Base-by-base conservation (phyloP, 2,329 filamentous ascomycete genomes). In the Arthrinium phaeospermum region DNA sequence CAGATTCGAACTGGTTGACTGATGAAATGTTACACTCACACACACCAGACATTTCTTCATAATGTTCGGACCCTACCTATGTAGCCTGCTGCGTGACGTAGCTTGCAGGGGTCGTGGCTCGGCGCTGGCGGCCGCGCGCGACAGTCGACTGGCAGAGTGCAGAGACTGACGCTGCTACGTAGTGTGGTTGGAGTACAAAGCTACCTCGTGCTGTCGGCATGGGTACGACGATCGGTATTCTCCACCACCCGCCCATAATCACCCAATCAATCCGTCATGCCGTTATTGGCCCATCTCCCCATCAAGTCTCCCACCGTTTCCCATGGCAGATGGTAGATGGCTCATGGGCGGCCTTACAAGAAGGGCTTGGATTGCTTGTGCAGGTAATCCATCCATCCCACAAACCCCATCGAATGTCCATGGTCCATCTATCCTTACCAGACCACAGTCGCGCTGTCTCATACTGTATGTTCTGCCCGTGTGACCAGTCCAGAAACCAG, bases 201-300 rank as follows among this genome's bases (percentile, higher is more conserved):
- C 34, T 41, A 64, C 34, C 34, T 41, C 34, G 8, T 12, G 16
- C 6, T 19, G 6, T 22, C 53, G 53, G 34, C 51, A 57, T 41
- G 57, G 57, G 57, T 41, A 64, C 57, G 4, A 22, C 34, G 30
- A 34, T 12, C 34, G 30, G 57, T 12, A 41, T 14, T 12, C 22
- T 16, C 57, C 34, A 41, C 57, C 34, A 64, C 34, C 57, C 57
- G 30, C 34, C 19, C 57, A 64, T 41, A 41, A 24, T 64, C 57
- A 64, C 22, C 57, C 57, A 64, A 64, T 41, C 57, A 64, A 64
- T 64, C 57, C 34, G 34, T 41, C 57, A 64, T 64, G 34, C 57
- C 57, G 57, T 61, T 61, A 37, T 61, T 37, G 30, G 12, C 53
- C 53, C 53, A 37, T 61, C 30, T 61, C 30, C 30, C 53, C 27